phyloP scores from a whole-genome alignment of 2,329 filamentous ascomycete species.

The Aspergillus sp. region DNA sequence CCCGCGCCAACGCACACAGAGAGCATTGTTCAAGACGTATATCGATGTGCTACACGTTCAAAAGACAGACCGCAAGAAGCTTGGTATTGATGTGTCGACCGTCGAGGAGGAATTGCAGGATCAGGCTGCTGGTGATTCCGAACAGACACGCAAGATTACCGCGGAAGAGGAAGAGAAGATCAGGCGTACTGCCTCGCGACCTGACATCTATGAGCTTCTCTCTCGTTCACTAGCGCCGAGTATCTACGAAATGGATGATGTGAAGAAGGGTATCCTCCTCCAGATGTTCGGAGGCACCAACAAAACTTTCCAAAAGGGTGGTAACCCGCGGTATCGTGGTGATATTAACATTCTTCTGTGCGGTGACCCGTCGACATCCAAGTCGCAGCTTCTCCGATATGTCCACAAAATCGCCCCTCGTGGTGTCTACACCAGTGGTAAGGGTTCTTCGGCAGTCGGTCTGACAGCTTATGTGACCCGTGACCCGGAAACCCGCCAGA shows the following conservation, averaged over 20 bases:
- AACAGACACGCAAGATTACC: conserved; percentile 75
- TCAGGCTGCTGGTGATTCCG: conserved; percentile 61
- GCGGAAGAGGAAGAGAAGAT: conserved; percentile 89
- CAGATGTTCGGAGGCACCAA: conserved; percentile 97
- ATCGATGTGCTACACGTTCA: conserved; percentile 93
- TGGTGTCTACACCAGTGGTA: conserved; percentile 69
- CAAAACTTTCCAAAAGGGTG: conserved; percentile 94
- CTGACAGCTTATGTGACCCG: conserved; percentile 70
- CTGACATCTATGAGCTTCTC: conserved; percentile 89
- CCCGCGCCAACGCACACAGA: conserved; percentile 82
- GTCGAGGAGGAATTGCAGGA: conserved; percentile 77
- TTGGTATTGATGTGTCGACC: conserved; percentile 85
- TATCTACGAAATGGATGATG: conserved; percentile 96
- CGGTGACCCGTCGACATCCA: conserved; percentile 92
- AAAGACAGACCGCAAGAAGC: conserved; percentile 89
- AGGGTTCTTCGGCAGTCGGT: conserved; percentile 69
- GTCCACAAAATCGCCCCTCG: conserved; percentile 96
- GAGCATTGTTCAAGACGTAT: conserved; percentile 96
- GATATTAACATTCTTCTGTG: conserved; percentile 97
- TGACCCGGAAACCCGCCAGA: conserved; percentile 65
- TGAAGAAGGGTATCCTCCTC: conserved; percentile 95
- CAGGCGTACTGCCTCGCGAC: conserved; percentile 66
- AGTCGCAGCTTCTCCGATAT: conserved; percentile 90
- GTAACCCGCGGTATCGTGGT: conserved; percentile 88
- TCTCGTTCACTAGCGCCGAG: conserved; percentile 87